A percentile compares a stretch with the other conserved stretches of the same genome.
Conservation (phyloP, 371 early-diverging fungal species). For the Scutellospora calospora region DNA sequence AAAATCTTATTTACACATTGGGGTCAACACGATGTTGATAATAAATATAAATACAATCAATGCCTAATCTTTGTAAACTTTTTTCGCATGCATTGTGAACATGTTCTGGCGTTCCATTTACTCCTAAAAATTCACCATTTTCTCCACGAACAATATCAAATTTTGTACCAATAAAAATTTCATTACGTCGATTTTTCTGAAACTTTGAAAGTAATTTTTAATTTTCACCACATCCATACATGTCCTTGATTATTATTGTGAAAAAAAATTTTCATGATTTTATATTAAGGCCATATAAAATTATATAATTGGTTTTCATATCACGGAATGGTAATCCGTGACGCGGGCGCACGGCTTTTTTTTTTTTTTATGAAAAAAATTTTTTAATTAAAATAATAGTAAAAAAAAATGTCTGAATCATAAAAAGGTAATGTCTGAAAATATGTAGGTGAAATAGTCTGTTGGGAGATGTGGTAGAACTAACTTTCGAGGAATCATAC, state of each 20-base stretch:
- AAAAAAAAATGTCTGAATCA: no score
- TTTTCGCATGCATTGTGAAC: slow-evolving; percentile 57
- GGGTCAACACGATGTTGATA: slow-evolving; percentile 66
- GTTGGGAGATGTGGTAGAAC: no score
- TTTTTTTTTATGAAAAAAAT: no score
- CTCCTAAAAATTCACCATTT: not conserved
- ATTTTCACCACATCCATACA: slow-evolving; percentile 8
- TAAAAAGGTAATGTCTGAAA: no score
- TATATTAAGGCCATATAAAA: no score
- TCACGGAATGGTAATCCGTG: no score
- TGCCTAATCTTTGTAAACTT: slow-evolving; percentile 56
- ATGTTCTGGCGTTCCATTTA: slow-evolving; percentile 50
- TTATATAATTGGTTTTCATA: no score
- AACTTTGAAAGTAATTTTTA: not conserved
- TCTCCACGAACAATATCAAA: slow-evolving; percentile 46
- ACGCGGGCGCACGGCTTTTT: no score
- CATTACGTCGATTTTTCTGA: slow-evolving; percentile 50
- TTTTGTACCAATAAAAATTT: slow-evolving; percentile 63
- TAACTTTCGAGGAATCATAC: no score
- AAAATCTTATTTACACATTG: slow-evolving; percentile 44
- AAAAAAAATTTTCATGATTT: no score
- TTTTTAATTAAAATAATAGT: no score
- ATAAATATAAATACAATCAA: slow-evolving; percentile 65
- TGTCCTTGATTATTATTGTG: not conserved
- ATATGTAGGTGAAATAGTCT: no score